These are phyloP conservation scores for Dothideomycetes sp. DNA, from an alignment of 2,329 filamentous ascomycete species.

Conservation along the genomic window DNA sequence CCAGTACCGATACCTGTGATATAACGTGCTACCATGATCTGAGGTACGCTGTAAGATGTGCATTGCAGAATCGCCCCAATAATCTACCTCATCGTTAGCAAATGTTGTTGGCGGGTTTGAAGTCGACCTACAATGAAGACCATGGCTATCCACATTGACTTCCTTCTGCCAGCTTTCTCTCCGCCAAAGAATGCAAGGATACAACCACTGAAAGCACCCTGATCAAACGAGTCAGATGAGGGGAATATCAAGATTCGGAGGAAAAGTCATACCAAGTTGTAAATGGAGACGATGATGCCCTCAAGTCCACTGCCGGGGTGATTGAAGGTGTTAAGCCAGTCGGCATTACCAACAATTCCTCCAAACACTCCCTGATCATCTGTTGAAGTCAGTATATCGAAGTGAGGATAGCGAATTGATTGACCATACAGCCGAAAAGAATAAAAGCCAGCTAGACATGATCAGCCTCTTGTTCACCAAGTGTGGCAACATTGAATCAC, in stretches of 20 bases:
- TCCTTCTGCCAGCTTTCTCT: slow-evolving; percentile 24
- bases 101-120: background rate
- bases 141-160: slow-evolving; percentile 33
- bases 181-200: slow-evolving; percentile 26
- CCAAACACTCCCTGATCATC: slow-evolving; percentile 25
- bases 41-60: slow-evolving; percentile 30
- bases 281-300: slow-evolving; percentile 32
- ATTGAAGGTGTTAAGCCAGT: slow-evolving; percentile 29
- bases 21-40: slow-evolving; percentile 36
- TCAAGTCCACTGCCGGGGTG: slow-evolving; percentile 26
- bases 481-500: background rate
- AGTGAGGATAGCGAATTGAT: slow-evolving; percentile 11
- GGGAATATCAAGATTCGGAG: background rate
- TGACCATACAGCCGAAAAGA: slow-evolving; percentile 18
- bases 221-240: background rate
- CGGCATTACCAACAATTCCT: slow-evolving; percentile 29
- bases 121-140: slow-evolving; percentile 24
- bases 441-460: slow-evolving; percentile 16
- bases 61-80: slow-evolving; percentile 35
- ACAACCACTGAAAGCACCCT: slow-evolving; percentile 24
- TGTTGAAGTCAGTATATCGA: background rate
- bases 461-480: background rate
- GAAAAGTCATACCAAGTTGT: slow-evolving; percentile 23
- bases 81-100: slow-evolving; percentile 14
- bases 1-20: slow-evolving; percentile 39